Conservation (phyloP, 805 yeast species). For the Candida railenensis region DNA sequence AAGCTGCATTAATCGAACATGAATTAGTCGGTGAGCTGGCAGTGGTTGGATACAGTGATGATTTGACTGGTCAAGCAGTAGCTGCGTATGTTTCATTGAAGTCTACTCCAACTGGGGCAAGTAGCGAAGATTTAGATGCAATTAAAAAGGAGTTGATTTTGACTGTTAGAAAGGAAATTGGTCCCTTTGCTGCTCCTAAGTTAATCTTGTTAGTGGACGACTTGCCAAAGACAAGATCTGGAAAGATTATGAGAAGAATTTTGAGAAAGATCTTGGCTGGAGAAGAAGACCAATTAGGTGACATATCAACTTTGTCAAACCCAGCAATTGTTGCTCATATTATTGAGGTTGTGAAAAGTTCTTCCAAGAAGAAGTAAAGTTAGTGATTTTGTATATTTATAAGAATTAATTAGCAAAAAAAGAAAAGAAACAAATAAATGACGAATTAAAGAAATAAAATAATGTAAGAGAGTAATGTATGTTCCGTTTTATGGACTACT, state of each 20-base stretch:
- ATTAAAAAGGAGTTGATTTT: conserved; percentile 73
- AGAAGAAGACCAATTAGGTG: conserved; percentile 92
- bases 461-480: no score
- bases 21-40: conserved; percentile 87
- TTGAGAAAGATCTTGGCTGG: conserved; percentile 89
- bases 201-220: conserved; percentile 79
- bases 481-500: no score
- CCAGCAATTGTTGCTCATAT: conserved; percentile 80
- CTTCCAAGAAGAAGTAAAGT: conserved; percentile 4
- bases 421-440: background rate
- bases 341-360: conserved; percentile 59
- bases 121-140: conserved; percentile 49
- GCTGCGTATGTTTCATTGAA: conserved; percentile 91
- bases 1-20: conserved; percentile 83
- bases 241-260: conserved; percentile 98
- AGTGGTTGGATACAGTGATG: conserved; percentile 94
- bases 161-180: conserved; percentile 89
- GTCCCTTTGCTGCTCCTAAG: conserved; percentile 96
- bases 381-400: background rate
- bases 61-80: conserved; percentile 96
- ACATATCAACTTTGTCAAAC: conserved; percentile 83
- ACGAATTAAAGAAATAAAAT: no score
- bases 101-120: conserved; percentile 37
- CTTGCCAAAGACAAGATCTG: conserved; percentile 97
- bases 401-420: background rate